Percentiles rank a stretch among this genome's conserved stretches.
These are phyloP conservation scores for Medicago ruthenica DNA, from an alignment of 306 rosid genomes.

Conservation along the genomic window DNA sequence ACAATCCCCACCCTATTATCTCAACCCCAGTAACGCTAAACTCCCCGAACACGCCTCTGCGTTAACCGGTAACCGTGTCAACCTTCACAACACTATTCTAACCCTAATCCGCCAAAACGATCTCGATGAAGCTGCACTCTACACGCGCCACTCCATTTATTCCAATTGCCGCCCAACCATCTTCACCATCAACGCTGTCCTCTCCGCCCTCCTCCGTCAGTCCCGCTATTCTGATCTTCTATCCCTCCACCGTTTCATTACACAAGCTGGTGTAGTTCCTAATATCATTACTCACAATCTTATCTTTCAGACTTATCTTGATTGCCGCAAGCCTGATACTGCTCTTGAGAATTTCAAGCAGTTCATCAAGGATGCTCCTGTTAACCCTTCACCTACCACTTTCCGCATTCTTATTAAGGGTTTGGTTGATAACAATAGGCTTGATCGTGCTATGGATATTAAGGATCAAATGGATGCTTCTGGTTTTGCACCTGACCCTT, in stretches of 20 bases:
- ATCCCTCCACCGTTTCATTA: constrained; percentile 89
- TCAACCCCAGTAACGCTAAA: constrained; percentile 84
- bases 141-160: constrained; percentile 91
- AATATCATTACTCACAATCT: constrained; percentile 84
- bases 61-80: constrained; percentile 78
- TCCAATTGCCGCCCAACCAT: constrained; percentile 95
- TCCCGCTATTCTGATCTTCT: constrained; percentile 85
- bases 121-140: constrained; percentile 91
- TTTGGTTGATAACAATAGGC: constrained; percentile 71
- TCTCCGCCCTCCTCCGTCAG: constrained; percentile 80
- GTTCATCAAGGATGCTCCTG: constrained; percentile 82
- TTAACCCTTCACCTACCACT: constrained; percentile 85
- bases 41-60: constrained; percentile 85
- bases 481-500: constrained; percentile 72
- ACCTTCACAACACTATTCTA: constrained; percentile 80
- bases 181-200: constrained; percentile 86
- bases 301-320: constrained; percentile 87
- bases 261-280: constrained; percentile 92
- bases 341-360: constrained; percentile 93
- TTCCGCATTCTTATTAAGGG: constrained; percentile 77
- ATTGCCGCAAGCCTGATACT: constrained; percentile 86
- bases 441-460: constrained; percentile 81
- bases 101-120: constrained; percentile 78
- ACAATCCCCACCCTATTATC: constrained; percentile 53
- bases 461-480: constrained; percentile 69